Evolutionary conservation across 306 rosid species (phyloP).

Genomic region (Cucurbita maxima): DNA sequence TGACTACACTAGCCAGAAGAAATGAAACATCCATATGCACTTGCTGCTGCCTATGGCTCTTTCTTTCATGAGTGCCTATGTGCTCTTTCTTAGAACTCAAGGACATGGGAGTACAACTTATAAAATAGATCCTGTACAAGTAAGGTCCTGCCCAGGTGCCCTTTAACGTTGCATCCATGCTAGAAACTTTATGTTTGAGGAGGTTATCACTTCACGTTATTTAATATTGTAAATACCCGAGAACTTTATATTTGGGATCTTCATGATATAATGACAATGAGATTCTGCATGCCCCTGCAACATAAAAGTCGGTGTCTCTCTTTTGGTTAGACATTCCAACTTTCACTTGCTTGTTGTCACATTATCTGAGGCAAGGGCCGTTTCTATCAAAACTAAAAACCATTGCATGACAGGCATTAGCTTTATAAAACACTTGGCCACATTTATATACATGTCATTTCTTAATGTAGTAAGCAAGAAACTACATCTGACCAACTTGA

Average conservation of each 20-base stretch:
- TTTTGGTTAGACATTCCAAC: neutral
- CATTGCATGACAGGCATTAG: neutral
- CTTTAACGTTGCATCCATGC: neutral
- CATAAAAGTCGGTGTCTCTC: neutral
- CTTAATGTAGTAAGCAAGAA: neutral
- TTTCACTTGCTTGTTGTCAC: neutral
- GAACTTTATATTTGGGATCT: neutral
- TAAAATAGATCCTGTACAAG: neutral
- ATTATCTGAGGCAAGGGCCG: neutral
- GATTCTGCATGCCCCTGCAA: neutral
- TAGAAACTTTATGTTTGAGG: neutral
- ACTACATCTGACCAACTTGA: neutral
- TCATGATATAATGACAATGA: neutral
- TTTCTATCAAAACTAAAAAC: neutral
- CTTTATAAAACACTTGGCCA: neutral
- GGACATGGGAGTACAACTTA: neutral
- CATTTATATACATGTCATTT: neutral
- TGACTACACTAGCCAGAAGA: neutral
- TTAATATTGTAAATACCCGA: neutral
- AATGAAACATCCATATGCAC: neutral
- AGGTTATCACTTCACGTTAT: neutral
- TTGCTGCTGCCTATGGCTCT: neutral
- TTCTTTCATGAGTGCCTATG: neutral
- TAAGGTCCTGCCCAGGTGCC: neutral
- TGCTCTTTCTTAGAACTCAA: neutral